phyloP scores from a whole-genome alignment of 116 monocot species.

The Cymodocea nodosa region DNA sequence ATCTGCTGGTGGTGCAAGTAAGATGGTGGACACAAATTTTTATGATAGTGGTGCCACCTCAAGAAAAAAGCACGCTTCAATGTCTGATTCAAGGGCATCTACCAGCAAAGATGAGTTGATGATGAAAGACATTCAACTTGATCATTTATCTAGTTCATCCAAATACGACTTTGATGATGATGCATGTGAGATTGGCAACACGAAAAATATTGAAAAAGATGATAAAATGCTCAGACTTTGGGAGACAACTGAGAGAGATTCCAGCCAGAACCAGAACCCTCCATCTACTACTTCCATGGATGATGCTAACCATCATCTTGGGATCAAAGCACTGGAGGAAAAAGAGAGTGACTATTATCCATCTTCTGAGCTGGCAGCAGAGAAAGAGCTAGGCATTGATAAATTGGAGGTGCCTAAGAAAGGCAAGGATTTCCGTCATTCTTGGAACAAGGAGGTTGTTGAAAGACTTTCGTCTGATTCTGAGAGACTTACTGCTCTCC shows the following conservation, averaged over 20 bases:
- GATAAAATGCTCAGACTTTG: constrained; percentile 85
- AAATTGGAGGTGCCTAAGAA: constrained; percentile 23
- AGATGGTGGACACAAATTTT: background rate
- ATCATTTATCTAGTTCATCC: constrained; percentile 38
- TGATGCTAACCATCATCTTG: constrained; percentile 12
- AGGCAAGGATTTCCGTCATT: constrained; percentile 16
- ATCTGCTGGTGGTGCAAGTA: background rate
- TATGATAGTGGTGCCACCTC: background rate
- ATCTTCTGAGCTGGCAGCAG: constrained; percentile 35
- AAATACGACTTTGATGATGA: constrained; percentile 5
- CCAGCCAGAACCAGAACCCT: constrained; percentile 9
- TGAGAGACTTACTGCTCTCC: constrained; percentile 36
- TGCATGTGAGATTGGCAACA: background rate
- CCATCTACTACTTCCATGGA: constrained; percentile 3
- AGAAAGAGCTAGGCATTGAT: constrained; percentile 58
- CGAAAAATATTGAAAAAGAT: constrained; percentile 21
- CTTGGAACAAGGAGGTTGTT: constrained; percentile 34
- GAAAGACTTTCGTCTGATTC: constrained; percentile 46
- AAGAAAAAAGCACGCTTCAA: constrained; percentile 1
- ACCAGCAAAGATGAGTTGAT: constrained; percentile 19
- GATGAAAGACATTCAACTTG: constrained; percentile 87
- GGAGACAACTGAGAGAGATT: constrained; percentile 52
- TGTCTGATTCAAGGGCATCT: constrained; percentile 14
- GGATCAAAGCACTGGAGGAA: constrained; percentile 26
- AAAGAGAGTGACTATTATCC: constrained; percentile 33